These are phyloP conservation scores for Malbranchea cinnamomea DNA, from an alignment of 2,329 filamentous ascomycete genomes.

Conservation along the genomic window DNA sequence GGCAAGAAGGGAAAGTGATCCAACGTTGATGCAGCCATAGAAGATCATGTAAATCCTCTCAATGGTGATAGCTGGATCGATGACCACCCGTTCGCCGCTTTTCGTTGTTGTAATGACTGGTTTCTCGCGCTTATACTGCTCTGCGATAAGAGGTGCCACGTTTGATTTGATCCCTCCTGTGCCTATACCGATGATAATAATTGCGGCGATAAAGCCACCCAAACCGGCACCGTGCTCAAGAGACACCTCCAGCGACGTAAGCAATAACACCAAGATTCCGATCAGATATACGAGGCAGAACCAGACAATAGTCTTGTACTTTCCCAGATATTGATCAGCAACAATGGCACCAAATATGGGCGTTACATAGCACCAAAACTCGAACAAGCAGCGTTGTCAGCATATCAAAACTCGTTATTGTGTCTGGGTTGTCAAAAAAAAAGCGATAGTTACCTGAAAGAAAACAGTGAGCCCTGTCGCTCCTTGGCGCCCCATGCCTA, in stretches of 20 bases:
- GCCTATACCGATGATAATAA: constrained; percentile 50
- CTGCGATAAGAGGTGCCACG: constrained; percentile 44
- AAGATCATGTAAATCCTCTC: constrained; percentile 61
- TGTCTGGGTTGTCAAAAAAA: not conserved
- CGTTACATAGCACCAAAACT: constrained; percentile 43
- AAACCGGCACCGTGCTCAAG: constrained; percentile 36
- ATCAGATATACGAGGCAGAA: constrained; percentile 45
- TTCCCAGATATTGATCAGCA: constrained; percentile 46
- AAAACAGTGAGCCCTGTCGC: constrained; percentile 37
- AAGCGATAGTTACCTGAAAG: too few species aligned
- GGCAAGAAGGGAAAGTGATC: constrained; percentile 51
- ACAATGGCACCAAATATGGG: constrained; percentile 44
- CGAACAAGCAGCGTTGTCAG: too few species aligned
- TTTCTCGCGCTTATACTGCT: constrained; percentile 47
- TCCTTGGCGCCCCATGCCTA: constrained; percentile 25
- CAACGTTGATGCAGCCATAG: constrained; percentile 60
- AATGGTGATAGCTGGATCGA: constrained; percentile 51
- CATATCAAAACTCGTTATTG: not conserved
- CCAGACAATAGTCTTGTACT: constrained; percentile 44
- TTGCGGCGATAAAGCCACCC: constrained; percentile 40
- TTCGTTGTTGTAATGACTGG: constrained; percentile 31
- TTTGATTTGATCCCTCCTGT: constrained; percentile 57
- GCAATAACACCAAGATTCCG: constrained; percentile 40
- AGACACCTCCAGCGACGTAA: constrained; percentile 38
- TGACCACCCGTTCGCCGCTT: constrained; percentile 42